These are phyloP conservation scores for Uncinocarpus reesii DNA, from an alignment of 2,329 filamentous ascomycete species.

Conservation along the genomic window DNA sequence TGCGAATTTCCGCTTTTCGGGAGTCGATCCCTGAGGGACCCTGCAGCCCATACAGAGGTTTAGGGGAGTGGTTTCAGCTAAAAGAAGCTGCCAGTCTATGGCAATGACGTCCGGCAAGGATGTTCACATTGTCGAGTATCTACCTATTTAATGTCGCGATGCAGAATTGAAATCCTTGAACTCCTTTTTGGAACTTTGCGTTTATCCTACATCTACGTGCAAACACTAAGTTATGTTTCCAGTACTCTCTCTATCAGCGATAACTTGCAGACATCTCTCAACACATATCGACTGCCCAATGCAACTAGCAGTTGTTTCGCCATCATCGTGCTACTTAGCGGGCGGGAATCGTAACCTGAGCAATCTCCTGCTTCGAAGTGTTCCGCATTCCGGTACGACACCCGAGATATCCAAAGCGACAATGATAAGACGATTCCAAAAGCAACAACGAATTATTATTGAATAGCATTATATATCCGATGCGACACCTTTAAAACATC, in stretches of 20 bases:
- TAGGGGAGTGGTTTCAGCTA: background rate
- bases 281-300: background rate
- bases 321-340: background rate
- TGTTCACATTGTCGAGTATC: constrained; percentile 2
- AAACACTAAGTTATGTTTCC: constrained; percentile 6
- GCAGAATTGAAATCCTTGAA: constrained; percentile 2
- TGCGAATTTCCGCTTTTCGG: background rate
- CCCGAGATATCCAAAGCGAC: background rate
- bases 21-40: background rate
- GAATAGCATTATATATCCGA: background rate
- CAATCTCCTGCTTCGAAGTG: background rate
- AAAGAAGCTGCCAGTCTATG: background rate
- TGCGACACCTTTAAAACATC: background rate
- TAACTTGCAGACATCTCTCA: background rate
- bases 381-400: background rate
- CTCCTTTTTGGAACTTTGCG: background rate
- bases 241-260: background rate
- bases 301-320: background rate
- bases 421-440: background rate
- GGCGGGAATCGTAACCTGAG: background rate
- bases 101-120: background rate
- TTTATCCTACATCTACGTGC: background rate
- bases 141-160: constrained; percentile 4
- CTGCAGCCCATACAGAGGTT: background rate
- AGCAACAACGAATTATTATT: constrained; percentile 1